phyloP scores from a whole-genome alignment of 495 filamentous ascomycete species.

The Aeminium ludgeri region DNA sequence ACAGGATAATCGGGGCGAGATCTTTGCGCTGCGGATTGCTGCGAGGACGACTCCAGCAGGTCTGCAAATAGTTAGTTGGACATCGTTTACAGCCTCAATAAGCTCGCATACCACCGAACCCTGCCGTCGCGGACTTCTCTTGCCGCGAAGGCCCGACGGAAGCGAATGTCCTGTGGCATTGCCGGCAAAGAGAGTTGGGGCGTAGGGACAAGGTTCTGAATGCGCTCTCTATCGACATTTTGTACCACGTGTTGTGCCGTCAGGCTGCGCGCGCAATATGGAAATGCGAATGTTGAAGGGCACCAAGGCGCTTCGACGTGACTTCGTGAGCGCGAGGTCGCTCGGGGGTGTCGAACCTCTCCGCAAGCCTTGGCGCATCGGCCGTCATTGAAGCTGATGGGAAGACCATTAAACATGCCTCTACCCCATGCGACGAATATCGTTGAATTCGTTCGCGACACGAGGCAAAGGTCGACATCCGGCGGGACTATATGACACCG shows the following conservation, averaged over 20 bases:
- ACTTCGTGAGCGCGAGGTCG: no score
- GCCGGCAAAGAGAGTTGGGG: constrained; percentile 5
- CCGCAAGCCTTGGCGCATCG: no score
- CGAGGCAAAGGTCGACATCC: no score
- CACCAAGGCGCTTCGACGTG: no score
- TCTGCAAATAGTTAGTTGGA: neutral
- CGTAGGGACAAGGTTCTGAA: constrained; percentile 4
- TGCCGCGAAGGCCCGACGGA: constrained; percentile 1
- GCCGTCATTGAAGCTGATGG: no score
- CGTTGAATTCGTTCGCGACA: no score
- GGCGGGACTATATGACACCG: no score
- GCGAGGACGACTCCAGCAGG: no score
- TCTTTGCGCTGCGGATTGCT: neutral
- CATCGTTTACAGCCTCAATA: neutral
- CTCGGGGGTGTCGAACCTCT: no score
- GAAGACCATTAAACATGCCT: no score
- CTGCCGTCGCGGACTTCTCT: neutral
- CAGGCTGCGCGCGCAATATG: no score
- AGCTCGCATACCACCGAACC: constrained; percentile 4
- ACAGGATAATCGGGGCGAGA: neutral
- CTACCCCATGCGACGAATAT: no score
- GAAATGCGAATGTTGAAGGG: neutral
- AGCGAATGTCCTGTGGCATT: constrained; percentile 9
- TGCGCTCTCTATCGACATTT: constrained; percentile 11
- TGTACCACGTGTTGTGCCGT: neutral